phyloP scores from a whole-genome alignment of 2,329 filamentous ascomycete genomes.

The Dactylonectria macrodidyma region DNA sequence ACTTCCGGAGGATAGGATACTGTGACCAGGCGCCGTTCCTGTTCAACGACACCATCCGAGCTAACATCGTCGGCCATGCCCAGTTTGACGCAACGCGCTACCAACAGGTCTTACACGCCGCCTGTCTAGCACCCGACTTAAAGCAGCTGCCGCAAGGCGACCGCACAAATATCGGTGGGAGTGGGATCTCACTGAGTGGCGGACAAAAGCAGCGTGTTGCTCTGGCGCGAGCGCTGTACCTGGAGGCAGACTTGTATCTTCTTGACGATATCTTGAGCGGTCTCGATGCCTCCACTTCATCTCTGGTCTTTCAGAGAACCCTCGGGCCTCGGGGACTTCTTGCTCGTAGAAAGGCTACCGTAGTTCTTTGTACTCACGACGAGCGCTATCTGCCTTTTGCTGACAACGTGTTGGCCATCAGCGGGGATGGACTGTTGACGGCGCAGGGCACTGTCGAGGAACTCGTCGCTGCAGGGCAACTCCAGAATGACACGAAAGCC shows the following conservation, averaged over 20 bases:
- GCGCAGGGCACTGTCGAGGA: slow-evolving; percentile 26
- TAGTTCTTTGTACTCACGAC: slow-evolving; percentile 25
- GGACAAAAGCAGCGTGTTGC: slow-evolving; percentile 28
- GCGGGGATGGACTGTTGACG: background rate
- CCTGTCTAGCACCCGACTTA: slow-evolving; percentile 52
- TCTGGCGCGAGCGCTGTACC: slow-evolving; percentile 46
- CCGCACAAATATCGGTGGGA: background rate
- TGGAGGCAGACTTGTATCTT: slow-evolving; percentile 36
- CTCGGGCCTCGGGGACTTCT: slow-evolving; percentile 35
- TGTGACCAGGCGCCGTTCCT: slow-evolving; percentile 52
- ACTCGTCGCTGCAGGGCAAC: background rate
- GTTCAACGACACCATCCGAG: slow-evolving; percentile 54
- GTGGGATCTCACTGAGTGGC: background rate
- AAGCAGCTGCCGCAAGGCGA: background rate
- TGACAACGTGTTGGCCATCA: slow-evolving; percentile 26
- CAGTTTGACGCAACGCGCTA: slow-evolving; percentile 52
- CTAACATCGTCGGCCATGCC: slow-evolving; percentile 56
- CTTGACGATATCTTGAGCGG: slow-evolving; percentile 51
- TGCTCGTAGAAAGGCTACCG: background rate
- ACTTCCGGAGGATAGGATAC: slow-evolving; percentile 43
- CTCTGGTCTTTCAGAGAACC: slow-evolving; percentile 36
- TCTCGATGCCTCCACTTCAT: slow-evolving; percentile 42
- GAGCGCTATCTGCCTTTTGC: slow-evolving; percentile 28
- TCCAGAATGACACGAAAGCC: background rate
- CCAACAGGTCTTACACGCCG: slow-evolving; percentile 52